Evolutionary conservation across 139 green algal species (phyloP), one percentile per base, ranked within the genome.

Genomic region (Spirogloea muscicola): DNA sequence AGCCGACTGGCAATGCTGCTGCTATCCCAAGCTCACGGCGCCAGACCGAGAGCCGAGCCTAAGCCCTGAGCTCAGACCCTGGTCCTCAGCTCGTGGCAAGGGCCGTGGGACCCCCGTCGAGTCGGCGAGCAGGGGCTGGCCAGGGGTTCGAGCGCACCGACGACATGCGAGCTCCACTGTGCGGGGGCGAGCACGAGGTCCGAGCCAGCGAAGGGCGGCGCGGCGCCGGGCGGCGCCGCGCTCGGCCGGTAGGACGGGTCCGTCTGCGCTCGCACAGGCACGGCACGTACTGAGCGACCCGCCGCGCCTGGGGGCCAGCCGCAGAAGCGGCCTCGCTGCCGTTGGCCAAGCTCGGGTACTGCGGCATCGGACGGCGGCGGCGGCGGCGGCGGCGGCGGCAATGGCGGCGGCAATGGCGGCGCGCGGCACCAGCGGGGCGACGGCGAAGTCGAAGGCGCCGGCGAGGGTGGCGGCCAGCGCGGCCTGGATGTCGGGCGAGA

Each of bases 361-460:
- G 44, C 16, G 44, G 44, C 44, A 52, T 13, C 44, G 13, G 44
- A 16, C 16, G 44, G 16, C 44, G 16, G 44, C 44, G 13, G 16
- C 44, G 16, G 44, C 44, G 16, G 44, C 13, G 44, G 44, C 44
- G 16, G 13, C 13, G 44, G 13, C 16, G 13, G 44, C 44, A 16
- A 16, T 52, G 44, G 44, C 44, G 44, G 44, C 16, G n/a, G n/a
- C n/a, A n/a, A n/a, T n/a, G n/a, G n/a, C n/a, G n/a, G 49, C 57
- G 1, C 85, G 84, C 16, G 85, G 79, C 59, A 89, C 85, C 33
- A 98, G 80, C 0, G 91, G 91, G 2, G 85, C 76, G 5, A 95
- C 73, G 0, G 96, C 46, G 79, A 97, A 98, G 75, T 98, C 93
- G 64, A 97, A 96, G 1, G 92, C 93, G 42, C 85, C 86, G 1